Evolutionary conservation across 495 filamentous ascomycete species (phyloP).

Genomic region (Aspergillus wentii): DNA sequence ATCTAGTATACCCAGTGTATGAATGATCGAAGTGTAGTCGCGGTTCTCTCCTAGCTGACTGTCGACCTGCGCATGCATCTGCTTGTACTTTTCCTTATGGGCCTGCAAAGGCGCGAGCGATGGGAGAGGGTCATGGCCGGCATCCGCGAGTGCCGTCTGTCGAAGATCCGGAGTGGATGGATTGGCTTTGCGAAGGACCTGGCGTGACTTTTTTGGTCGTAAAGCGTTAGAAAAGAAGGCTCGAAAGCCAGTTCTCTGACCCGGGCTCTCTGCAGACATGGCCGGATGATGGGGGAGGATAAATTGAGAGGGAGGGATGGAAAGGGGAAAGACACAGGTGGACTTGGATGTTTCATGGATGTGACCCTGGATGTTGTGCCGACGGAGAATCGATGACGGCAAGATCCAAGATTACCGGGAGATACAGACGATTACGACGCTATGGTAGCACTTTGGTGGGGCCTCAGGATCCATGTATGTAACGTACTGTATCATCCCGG

Average conservation of each 20-base stretch:
- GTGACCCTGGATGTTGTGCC: too few species aligned
- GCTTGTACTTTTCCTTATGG: constrained; percentile 35
- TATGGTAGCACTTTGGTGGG: too few species aligned
- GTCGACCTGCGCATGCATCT: constrained; percentile 27
- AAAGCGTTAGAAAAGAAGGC: constrained; percentile 32
- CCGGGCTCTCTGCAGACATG: constrained; percentile 34
- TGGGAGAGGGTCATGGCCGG: constrained; percentile 28
- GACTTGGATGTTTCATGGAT: too few species aligned
- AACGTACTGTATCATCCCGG: background rate
- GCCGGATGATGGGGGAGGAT: constrained; percentile 1
- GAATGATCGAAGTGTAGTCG: constrained; percentile 46
- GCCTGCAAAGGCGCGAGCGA: constrained; percentile 31
- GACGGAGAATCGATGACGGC: too few species aligned
- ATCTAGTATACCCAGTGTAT: constrained; percentile 39
- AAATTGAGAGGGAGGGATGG: background rate
- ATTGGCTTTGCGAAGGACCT: constrained; percentile 39
- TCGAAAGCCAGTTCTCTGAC: constrained; percentile 29
- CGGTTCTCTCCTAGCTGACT: constrained; percentile 43
- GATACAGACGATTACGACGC: too few species aligned
- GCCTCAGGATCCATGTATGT: too few species aligned
- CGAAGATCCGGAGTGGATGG: constrained; percentile 29
- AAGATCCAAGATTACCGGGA: constrained; percentile 4
- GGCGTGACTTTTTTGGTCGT: constrained; percentile 42
- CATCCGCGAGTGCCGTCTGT: constrained; percentile 17
- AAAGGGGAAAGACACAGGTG: too few species aligned